These are phyloP conservation scores for Chamaecyparis obtusa DNA, from an alignment of 75 land plant species.

Conservation along the genomic window DNA sequence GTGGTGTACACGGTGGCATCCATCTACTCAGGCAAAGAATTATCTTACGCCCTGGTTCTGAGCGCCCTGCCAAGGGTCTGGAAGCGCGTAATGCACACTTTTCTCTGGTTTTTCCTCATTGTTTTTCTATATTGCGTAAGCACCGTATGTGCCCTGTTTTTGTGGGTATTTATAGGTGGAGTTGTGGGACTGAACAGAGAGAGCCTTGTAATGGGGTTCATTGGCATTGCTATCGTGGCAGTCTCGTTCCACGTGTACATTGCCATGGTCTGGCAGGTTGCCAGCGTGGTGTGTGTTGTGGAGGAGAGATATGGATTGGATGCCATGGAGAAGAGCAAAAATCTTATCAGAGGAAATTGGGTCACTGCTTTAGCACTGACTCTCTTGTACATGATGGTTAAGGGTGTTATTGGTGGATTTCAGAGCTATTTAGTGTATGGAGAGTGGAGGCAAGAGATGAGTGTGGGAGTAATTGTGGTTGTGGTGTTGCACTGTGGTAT, in stretches of 20 bases:
- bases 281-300: conserved; percentile 72
- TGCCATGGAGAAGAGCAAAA: conserved; percentile 60
- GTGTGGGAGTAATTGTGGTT: conserved; percentile 10
- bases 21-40: conserved; percentile 36
- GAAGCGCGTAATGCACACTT: conserved; percentile 66
- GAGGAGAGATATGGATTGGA: conserved; percentile 63
- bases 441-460: conserved; percentile 18
- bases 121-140: conserved; percentile 28
- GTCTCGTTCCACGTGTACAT: conserved; percentile 41
- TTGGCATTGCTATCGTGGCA: conserved; percentile 21
- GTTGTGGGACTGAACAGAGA: neutral
- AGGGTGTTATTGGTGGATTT: neutral
- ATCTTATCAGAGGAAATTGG: conserved; percentile 66
- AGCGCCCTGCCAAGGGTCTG: conserved; percentile 73
- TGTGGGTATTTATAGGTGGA: neutral
- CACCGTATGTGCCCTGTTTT: conserved; percentile 16
- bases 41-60: conserved; percentile 48
- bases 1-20: conserved; percentile 65
- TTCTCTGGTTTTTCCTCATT: conserved; percentile 46
- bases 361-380: conserved; percentile 16
- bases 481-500: conserved; percentile 16
- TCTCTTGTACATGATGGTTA: conserved; percentile 9
- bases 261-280: conserved; percentile 64
- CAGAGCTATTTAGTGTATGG: neutral
- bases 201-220: neutral